Evolutionary conservation across 768 basidiomycete genomes (phyloP).

Genomic region (Kockovaella imperatae): DNA sequence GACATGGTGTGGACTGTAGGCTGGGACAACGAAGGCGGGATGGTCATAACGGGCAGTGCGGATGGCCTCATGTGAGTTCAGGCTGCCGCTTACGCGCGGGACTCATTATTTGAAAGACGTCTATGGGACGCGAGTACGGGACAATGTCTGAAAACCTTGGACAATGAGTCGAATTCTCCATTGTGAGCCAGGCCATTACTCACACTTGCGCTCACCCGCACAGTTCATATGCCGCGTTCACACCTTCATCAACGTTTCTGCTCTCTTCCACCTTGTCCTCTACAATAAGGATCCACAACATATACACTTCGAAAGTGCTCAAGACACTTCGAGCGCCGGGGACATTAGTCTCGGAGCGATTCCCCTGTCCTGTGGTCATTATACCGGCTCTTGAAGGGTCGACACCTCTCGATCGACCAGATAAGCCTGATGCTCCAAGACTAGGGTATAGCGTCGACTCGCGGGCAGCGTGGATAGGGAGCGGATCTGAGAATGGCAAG

Average conservation of each 20-base stretch:
- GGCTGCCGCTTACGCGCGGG: neutral
- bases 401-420: constrained; percentile 47
- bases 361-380: constrained; percentile 56
- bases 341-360: constrained; percentile 69
- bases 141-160: constrained; percentile 93
- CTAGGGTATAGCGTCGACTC: neutral
- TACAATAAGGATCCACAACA: constrained; percentile 89
- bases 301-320: constrained; percentile 77
- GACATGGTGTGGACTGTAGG: constrained; percentile 91
- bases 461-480: constrained; percentile 55
- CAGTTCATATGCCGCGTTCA: constrained; percentile 82
- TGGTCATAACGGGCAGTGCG: constrained; percentile 90
- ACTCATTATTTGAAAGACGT: constrained; percentile 54
- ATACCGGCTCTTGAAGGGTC: constrained; percentile 5
- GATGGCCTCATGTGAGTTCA: constrained; percentile 83
- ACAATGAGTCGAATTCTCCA: constrained; percentile 85
- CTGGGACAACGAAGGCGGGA: constrained; percentile 90
- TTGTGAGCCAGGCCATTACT: constrained; percentile 56
- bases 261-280: constrained; percentile 90
- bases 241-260: constrained; percentile 83
- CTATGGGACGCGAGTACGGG: constrained; percentile 97
- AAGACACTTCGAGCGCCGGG: constrained; percentile 72
- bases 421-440: neutral
- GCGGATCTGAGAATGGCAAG: constrained; percentile 84
- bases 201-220: neutral